Base-by-base conservation (phyloP, 148 eudicot genomes). In the Silene uniflora region DNA sequence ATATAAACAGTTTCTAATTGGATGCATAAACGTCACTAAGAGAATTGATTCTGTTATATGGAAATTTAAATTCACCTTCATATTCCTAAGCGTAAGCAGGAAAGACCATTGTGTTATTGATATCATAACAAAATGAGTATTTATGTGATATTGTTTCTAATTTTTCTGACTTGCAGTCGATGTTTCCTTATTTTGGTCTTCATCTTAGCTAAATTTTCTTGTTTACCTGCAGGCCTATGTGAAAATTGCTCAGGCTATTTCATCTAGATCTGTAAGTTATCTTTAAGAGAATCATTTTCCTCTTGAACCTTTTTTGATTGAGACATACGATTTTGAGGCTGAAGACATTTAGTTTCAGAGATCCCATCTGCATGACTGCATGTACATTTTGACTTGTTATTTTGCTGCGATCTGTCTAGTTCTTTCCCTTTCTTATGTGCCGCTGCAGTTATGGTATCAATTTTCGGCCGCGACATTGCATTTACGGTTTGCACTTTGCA, bases 241-340 rank as follows among this genome's bases (percentile, higher is more conserved):
- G 73, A 94, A 94, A 85, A 94, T 94, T 81, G 98, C 98, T 54
- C 98, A 94, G 83, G 98, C 98, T 54, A 85, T 94, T 73, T 94
- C 98, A 70, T 92, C 98, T 81, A 83, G 98, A 86, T 82, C 98
- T 32, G 98, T 94, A 89, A 91, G 98, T 86, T 79, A 0, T 39
- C 39, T 61, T 64, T 32, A 39, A 6, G 12, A 35, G 24, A 52
- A 62, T 69, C 52, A 32, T 60, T 60, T 71, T 10, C 23, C 68
- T 55, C 24, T 17, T 46, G 7, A 58, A n/a, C 18, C 25, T 65
- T 32, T 76, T 27, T 46, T 61, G 10, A 74, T 73, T 22, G 25
- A 46, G 62, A 23, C 27, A 21, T 47, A 10, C 12, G 16, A 47
- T 67, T 44, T 23, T 59, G 6, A 35, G 62, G 25, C 16, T 58